phyloP scores from a whole-genome alignment of 2,329 filamentous ascomycete genomes.

The Pseudogymnoascus sp. region DNA sequence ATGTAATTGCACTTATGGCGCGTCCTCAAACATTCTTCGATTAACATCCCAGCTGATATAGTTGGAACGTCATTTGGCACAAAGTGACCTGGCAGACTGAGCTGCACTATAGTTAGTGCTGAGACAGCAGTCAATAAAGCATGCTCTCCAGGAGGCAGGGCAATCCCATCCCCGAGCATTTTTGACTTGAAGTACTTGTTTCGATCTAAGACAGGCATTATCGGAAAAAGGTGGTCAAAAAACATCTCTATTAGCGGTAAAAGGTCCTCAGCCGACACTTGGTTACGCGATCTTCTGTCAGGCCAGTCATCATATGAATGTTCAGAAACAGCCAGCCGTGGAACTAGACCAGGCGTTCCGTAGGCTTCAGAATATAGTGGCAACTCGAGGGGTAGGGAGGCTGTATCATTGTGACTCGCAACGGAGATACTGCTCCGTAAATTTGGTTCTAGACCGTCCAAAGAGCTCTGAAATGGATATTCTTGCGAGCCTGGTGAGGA shows the following conservation, averaged over 20 bases:
- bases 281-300: not conserved
- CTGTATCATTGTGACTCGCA: not conserved
- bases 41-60: conserved; percentile 16
- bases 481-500: not conserved
- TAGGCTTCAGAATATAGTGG: not conserved
- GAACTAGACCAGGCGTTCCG: not conserved
- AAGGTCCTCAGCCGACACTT: not conserved
- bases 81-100: conserved; percentile 3
- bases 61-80: not conserved
- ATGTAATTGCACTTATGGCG: conserved; percentile 20
- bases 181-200: not conserved
- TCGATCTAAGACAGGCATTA: conserved; percentile 45
- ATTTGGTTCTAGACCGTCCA: not conserved
- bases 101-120: not conserved
- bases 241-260: conserved; percentile 29
- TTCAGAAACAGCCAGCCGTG: not conserved
- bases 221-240: conserved; percentile 49
- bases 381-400: not conserved
- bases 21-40: conserved; percentile 24
- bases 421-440: not conserved
- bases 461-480: not conserved
- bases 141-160: not conserved
- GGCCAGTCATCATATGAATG: not conserved
- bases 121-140: not conserved
- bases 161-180: not conserved